phyloP scores from a whole-genome alignment of 495 filamentous ascomycete species.

The Aspergillus bridgeri region DNA sequence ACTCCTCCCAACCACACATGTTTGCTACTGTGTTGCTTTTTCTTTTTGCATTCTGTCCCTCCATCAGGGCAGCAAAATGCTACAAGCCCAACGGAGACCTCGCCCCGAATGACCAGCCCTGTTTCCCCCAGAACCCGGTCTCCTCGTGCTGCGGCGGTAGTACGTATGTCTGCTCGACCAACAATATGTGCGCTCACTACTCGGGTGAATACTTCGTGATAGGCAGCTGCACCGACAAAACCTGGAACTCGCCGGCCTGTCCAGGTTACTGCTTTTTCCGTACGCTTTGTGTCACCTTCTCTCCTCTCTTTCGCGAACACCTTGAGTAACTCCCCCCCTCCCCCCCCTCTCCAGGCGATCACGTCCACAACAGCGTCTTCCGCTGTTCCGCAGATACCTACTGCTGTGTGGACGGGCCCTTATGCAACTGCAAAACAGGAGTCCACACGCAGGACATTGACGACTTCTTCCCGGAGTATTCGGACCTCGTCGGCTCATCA shows the following conservation, averaged over 20 bases:
- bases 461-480: neutral
- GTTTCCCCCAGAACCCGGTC: slow-evolving; percentile 2
- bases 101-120: neutral
- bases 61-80: neutral
- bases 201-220: neutral
- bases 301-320: neutral
- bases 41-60: neutral
- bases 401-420: neutral
- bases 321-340: neutral
- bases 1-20: too few species aligned
- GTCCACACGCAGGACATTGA: neutral
- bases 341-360: neutral
- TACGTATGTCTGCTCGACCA: neutral
- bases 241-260: slow-evolving; percentile 4
- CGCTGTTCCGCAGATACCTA: neutral
- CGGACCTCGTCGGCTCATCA: neutral
- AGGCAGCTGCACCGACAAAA: slow-evolving; percentile 1
- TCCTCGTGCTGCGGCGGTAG: slow-evolving; percentile 1
- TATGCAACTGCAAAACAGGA: neutral
- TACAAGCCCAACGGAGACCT: neutral
- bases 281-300: neutral
- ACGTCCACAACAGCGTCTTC: slow-evolving; percentile 2
- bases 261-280: slow-evolving; percentile 2
- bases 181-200: slow-evolving; percentile 4
- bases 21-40: neutral